Evolutionary conservation across 371 early-diverging fungal genomes (phyloP), one percentile per base, ranked within the genome.

Genomic region (Syncephalastrum sp.): DNA sequence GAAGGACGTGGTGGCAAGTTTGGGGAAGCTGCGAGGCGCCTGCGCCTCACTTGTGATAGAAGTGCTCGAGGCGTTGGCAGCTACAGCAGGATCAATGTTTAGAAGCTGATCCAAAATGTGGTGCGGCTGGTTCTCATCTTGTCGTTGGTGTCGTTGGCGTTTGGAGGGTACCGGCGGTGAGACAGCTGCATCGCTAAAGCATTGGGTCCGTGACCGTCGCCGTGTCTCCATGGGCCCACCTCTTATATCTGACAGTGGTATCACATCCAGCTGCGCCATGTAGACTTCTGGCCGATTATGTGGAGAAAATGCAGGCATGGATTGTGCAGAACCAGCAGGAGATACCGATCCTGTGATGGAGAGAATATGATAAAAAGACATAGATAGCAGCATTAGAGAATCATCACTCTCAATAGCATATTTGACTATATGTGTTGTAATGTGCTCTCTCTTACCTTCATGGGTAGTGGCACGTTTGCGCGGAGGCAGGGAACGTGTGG

Each of bases 161-260:
- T 63, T 63, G 7, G 63, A 63, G 7, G 63, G 58, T 8, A 63
- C 45, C 16, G 63, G 63, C 17, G 63, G 45, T 16, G 58, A 44
- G 7, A 63, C 50, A 16, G 50, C 47, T 33, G 50, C 16, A 43
- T 63, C 63, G 47, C 25, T 46, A 43, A 63, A 63, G 3, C 58
- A 57, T 5, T 47, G 48, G 43, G 33, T 52, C 17, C 23, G 53
- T 21, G 42, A 52, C 24, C 19, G 53, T 21, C 42, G 53, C 24
- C 42, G 42, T 42, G 33, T 10, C 38, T 19, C 51, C 51, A 51
- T 29, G 19, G 51, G 51, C 12, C 27, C 54, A 5, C 27, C 25
- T 45, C 54, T 43, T 16, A 27, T 24, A 33, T 54, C 54, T 16
- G 54, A 43, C 45, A 25, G 41, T 29, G 53, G 52, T 17, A 44